Evolutionary conservation across 2,329 filamentous ascomycete genomes (phyloP), one percentile per base, ranked within the genome.

Genomic region (Calonectria honghensis): DNA sequence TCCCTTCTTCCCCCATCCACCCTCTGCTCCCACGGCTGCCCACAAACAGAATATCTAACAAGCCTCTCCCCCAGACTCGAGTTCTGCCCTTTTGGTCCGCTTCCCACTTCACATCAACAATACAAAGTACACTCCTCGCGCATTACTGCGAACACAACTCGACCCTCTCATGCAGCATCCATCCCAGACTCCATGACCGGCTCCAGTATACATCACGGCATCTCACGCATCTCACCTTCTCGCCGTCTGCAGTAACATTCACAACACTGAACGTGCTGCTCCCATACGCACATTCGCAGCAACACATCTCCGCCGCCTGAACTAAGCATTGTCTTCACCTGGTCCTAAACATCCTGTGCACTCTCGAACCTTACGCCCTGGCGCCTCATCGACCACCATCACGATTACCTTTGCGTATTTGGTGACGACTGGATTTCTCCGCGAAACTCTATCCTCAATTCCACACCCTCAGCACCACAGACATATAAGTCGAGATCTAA

Each of bases 11-110:
- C 76, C 79, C 77, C 78, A 79, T 76, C 77, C 80, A 75, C 80
- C n/a, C 81, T 77, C 71, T 74, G 59, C 76, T 77, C 76, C 71
- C 75, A 68, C 76, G 70, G 66, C 75, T 74, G 73, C 74, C 73
- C 79, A 76, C 78, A 76, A 79, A 78, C 77, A 79, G 77, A 81
- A 81, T 81, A 81, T 80, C 77, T 80, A 81, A 74, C 72, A 76
- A 79, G 66, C 78, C 70, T 71, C 73, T 77, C 77, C 78, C 81
- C 79, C 80, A 74, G 76, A 80, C 77, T 79, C 54, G 71, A 14
- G 57, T 72, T 54, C 67, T 48, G 61, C 41, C 35, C 71, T 75
- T 64, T 68, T 76, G 73, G 71, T 78, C 68, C 75, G 74, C 76
- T 73, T 79, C 74, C 73, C 78, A 73, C 74, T 76, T 77, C 77